phyloP scores from a whole-genome alignment of 2,329 filamentous ascomycete genomes.

The Rhynchosporium agropyri region DNA sequence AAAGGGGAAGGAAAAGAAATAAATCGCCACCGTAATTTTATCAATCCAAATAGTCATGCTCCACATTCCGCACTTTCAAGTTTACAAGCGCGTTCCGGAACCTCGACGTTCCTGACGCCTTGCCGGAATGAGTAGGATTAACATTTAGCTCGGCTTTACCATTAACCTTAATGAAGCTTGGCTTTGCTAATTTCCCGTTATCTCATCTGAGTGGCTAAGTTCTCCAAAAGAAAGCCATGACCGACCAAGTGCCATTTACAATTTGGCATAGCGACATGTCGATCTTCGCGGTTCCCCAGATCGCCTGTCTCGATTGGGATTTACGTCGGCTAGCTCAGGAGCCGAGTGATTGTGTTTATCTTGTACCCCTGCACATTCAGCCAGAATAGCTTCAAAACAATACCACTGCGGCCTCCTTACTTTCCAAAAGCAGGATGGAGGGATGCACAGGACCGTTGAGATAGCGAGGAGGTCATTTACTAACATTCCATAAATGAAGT shows the following conservation, averaged over 20 bases:
- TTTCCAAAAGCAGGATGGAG: background rate
- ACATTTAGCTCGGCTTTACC: conserved; percentile 15
- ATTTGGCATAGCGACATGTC: background rate
- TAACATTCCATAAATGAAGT: background rate
- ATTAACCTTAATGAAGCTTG: conserved; percentile 21
- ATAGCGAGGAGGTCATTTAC: conserved; percentile 4
- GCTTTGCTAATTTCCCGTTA: conserved; percentile 9
- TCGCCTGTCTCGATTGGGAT: conserved; percentile 6
- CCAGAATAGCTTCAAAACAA: conserved; percentile 16
- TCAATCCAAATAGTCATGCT: conserved; percentile 4
- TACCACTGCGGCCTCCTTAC: conserved; percentile 12
- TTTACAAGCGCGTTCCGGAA: background rate
- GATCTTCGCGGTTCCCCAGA: conserved; percentile 15
- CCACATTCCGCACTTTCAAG: conserved; percentile 6
- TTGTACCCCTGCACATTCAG: background rate
- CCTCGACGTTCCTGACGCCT: conserved; percentile 13
- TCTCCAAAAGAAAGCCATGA: conserved; percentile 1
- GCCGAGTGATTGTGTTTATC: conserved; percentile 12
- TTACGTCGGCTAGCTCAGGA: conserved; percentile 6
- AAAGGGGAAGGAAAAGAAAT: background rate
- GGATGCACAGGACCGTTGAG: background rate
- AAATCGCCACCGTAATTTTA: conserved; percentile 15
- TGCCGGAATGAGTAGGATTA: background rate
- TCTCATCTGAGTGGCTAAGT: background rate
- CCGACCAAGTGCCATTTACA: background rate